Evolutionary conservation across 2,329 filamentous ascomycete genomes (phyloP), one percentile per base, ranked within the genome.

Genomic region (Trichoderma simmonsii): DNA sequence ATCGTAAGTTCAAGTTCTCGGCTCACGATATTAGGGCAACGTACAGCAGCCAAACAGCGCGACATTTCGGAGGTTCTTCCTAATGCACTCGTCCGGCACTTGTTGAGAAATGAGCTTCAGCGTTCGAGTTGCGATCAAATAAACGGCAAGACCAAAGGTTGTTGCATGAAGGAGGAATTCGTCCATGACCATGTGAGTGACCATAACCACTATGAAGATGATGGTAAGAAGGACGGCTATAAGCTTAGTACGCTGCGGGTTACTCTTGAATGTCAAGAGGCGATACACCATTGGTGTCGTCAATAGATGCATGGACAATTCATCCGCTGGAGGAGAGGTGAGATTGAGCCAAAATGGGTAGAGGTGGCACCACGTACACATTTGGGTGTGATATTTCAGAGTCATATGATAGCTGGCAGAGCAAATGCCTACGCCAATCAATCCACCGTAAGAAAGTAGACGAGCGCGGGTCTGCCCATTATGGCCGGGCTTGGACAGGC

Each of bases 111-210:
- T 82, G 1, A 82, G 72, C 30, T 73, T 77, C 24, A 77, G 71
- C 1, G 79, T 75, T 0, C 77, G 75, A 1, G 75, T 77, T 4
- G 77, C 80, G 51, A 84, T 82, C 12, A 82, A 54, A 32, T 78
- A 81, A 0, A 83, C 78, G 0, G 76, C 77, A 2, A 81, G 5
- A 0, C 79, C 82, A 73, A 84, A 84, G 0, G 77, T 74, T 0
- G 77, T 75, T 0, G 82, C 82, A 60, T 84, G 82, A 0, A 84
- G 76, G 0, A 84, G 54, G 30, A 84, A 83, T 65, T 84, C 82
- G 32, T 84, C 81, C 81, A 83, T 81, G 15, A 80, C 78, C 78
- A 83, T 83, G 43, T 84, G 82, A 0, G 81, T 79, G 6, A 82
- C 77, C 80, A 83, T 83, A 4, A 84, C 80, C 4, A 79, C 67